phyloP scores from a whole-genome alignment of 1,139 yeast genomes.

The Saccharomycopsis hybrid region DNA sequence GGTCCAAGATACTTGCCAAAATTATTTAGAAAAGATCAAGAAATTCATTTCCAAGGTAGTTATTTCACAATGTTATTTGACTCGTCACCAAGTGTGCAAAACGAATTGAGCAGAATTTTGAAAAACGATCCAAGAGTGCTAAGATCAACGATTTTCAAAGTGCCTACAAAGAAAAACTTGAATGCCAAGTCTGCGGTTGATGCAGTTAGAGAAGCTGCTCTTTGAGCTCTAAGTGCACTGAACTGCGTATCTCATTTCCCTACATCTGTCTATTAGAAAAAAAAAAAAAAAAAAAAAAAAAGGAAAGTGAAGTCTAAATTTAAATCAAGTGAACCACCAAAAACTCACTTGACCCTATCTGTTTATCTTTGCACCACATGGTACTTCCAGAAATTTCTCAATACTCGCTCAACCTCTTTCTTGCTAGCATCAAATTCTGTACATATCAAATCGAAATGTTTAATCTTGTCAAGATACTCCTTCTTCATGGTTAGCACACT shows the following conservation, averaged over 20 bases:
- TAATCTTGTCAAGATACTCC: constrained; percentile 18
- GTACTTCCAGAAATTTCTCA: constrained; percentile 19
- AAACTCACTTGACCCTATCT: no score
- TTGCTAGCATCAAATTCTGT: constrained; percentile 18
- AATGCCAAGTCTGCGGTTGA: constrained; percentile 50
- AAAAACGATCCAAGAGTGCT: constrained; percentile 87
- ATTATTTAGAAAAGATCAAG: constrained; percentile 79
- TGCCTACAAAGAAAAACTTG: constrained; percentile 49
- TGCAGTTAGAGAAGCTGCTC: constrained; percentile 20
- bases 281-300: no score
- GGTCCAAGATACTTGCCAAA: constrained; percentile 78
- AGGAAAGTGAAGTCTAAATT: no score
- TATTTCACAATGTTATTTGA: constrained; percentile 86
- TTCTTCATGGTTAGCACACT: constrained; percentile 19
- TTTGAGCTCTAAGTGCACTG: no score
- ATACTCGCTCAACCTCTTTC: constrained; percentile 14
- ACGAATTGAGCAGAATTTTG: constrained; percentile 73
- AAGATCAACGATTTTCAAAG: constrained; percentile 67
- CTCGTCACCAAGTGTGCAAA: constrained; percentile 77
- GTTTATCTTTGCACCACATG: constrained; percentile 18
- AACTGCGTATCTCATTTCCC: no score
- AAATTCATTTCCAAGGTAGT: constrained; percentile 83
- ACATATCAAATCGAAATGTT: constrained; percentile 21
- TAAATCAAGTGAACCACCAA: no score
- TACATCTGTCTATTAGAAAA: no score